phyloP scores from a whole-genome alignment of 2,329 filamentous ascomycete species.

The Alternaria novae-zelandiae region DNA sequence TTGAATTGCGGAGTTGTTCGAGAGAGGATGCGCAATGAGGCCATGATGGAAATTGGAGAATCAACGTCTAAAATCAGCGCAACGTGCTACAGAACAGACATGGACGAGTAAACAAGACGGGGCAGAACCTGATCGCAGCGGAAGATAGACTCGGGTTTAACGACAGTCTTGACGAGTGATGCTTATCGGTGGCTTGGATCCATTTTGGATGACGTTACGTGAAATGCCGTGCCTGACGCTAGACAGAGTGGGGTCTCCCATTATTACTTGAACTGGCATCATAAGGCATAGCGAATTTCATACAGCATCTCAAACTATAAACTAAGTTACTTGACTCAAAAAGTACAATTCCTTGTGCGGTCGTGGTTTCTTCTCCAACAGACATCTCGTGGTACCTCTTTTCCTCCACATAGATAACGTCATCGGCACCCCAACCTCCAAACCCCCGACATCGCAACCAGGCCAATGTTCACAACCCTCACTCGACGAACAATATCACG shows the following conservation, averaged over 20 bases:
- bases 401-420: background rate
- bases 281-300: background rate
- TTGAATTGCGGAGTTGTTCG: background rate
- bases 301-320: background rate
- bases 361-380: background rate
- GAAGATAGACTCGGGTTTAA: background rate
- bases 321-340: background rate
- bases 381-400: background rate
- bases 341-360: background rate
- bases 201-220: slow-evolving; percentile 11
- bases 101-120: background rate
- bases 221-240: slow-evolving; percentile 11
- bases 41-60: slow-evolving; percentile 12
- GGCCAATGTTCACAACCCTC: slow-evolving; percentile 3
- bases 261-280: background rate
- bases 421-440: slow-evolving; percentile 1
- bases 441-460: background rate
- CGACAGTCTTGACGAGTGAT: background rate
- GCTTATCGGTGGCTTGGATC: slow-evolving; percentile 2
- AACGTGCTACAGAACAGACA: background rate
- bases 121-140: background rate
- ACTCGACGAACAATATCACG: background rate
- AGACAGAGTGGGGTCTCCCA: slow-evolving; percentile 1
- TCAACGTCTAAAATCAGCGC: background rate
- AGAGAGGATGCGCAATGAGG: slow-evolving; percentile 12